Evolutionary conservation across 495 filamentous ascomycete species (phyloP).

Genomic region (Xylaria palmicola): DNA sequence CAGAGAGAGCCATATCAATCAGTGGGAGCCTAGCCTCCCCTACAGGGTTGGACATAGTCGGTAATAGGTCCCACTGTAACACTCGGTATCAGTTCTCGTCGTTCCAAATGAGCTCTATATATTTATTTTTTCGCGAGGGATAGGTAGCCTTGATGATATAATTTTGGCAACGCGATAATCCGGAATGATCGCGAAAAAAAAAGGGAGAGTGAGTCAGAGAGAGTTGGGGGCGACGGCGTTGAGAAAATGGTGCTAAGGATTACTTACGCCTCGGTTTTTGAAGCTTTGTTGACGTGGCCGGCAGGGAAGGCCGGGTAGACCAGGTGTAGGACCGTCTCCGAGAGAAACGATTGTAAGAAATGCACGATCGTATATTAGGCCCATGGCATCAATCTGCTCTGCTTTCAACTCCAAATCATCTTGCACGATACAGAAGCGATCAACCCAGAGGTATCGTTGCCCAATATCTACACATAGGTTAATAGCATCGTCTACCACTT

Average conservation of each 20-base stretch:
- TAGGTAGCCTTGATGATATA: neutral
- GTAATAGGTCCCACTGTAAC: neutral
- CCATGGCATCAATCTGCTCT: neutral
- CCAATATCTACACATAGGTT: neutral
- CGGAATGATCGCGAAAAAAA: neutral
- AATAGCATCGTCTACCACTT: neutral
- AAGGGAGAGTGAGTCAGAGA: too few species aligned
- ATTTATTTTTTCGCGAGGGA: neutral
- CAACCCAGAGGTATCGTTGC: neutral
- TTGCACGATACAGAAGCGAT: neutral
- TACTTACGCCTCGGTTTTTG: too few species aligned
- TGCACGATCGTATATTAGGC: neutral
- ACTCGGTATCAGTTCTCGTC: neutral
- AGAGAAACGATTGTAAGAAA: neutral
- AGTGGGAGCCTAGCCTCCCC: neutral
- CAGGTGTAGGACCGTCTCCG: neutral
- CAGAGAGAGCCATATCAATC: neutral
- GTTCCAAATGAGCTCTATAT: neutral
- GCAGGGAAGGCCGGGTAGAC: neutral
- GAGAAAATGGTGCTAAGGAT: too few species aligned
- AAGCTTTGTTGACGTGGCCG: neutral
- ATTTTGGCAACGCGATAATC: neutral
- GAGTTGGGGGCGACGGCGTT: too few species aligned
- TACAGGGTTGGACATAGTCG: neutral
- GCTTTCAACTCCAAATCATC: neutral